phyloP scores from a whole-genome alignment of 768 basidiomycete species.

The Phaeolepiota aurea region DNA sequence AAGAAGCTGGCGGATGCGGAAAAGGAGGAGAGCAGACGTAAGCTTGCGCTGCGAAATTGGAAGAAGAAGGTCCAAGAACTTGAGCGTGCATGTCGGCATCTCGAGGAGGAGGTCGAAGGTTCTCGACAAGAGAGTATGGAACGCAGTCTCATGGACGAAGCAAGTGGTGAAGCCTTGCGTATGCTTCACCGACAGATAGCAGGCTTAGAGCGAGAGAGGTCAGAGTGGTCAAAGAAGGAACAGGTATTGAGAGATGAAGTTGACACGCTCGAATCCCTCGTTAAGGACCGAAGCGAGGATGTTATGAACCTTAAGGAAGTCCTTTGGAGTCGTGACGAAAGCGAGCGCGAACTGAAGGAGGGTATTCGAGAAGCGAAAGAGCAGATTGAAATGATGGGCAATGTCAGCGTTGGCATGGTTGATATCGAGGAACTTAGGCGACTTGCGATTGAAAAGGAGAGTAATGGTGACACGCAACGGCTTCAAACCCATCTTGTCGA shows the following conservation, averaged over 20 bases:
- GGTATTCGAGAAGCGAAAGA: conserved; percentile 49
- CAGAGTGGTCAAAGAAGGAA: conserved; percentile 35
- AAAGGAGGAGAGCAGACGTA: conserved; percentile 56
- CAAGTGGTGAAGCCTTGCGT: conserved; percentile 70
- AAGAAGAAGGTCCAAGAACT: conserved; percentile 74
- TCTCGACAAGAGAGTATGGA: conserved; percentile 78
- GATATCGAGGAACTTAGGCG: conserved; percentile 36
- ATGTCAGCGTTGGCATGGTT: conserved; percentile 30
- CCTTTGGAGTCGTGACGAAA: conserved; percentile 40
- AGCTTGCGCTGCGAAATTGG: conserved; percentile 46
- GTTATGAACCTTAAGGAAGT: conserved; percentile 34
- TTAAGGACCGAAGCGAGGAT: conserved; percentile 37
- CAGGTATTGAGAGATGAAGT: conserved; percentile 35
- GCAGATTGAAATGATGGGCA: conserved; percentile 52
- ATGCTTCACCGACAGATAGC: conserved; percentile 76
- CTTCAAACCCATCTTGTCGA: conserved; percentile 33
- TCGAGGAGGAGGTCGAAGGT: conserved; percentile 85
- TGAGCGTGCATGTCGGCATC: conserved; percentile 52
- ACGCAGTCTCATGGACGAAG: conserved; percentile 77
- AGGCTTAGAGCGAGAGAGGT: conserved; percentile 62
- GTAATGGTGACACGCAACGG: conserved; percentile 29
- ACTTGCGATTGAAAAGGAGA: conserved; percentile 30
- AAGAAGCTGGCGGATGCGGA: conserved; percentile 46
- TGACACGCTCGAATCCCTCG: conserved; percentile 36
- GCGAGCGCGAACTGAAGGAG: conserved; percentile 41